These are phyloP conservation scores for Trametes gibbosa DNA, from an alignment of 768 basidiomycete species.

Conservation along the genomic window DNA sequence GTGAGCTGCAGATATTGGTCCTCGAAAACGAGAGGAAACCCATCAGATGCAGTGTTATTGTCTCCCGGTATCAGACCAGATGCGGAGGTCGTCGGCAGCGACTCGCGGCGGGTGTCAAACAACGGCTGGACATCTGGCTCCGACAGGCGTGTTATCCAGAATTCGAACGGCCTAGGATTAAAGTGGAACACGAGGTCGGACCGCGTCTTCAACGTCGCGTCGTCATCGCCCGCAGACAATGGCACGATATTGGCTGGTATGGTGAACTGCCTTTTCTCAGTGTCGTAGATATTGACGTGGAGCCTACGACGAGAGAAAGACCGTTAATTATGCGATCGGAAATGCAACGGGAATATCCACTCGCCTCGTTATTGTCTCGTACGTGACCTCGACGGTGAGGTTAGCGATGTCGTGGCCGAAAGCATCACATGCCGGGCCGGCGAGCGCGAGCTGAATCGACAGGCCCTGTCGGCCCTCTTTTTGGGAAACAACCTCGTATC, in stretches of 20 bases:
- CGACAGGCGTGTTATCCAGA: conserved; percentile 75
- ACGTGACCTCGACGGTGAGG: conserved; percentile 64
- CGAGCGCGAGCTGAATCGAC: conserved; percentile 51
- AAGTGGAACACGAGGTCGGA: conserved; percentile 74
- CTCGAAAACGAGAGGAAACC: conserved; percentile 73
- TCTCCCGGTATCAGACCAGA: conserved; percentile 52
- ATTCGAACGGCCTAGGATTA: conserved; percentile 62
- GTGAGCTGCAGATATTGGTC: conserved; percentile 77
- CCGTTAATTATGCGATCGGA: conserved; percentile 19
- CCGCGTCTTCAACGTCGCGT: conserved; percentile 23
- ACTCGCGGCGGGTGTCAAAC: conserved; percentile 67
- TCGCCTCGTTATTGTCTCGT: conserved; percentile 51
- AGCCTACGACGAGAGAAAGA: conserved; percentile 40
- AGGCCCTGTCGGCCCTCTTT: conserved; percentile 46
- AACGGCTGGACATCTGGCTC: conserved; percentile 52
- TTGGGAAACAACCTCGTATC: conserved; percentile 52
- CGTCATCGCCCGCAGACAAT: conserved; percentile 30
- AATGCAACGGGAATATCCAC: conserved; percentile 24
- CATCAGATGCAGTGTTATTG: conserved; percentile 54
- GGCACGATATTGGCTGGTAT: conserved; percentile 54
- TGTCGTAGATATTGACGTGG: conserved; percentile 68
- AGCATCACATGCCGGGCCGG: conserved; percentile 58
- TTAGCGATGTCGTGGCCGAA: conserved; percentile 59
- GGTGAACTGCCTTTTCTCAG: conserved; percentile 58
- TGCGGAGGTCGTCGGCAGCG: conserved; percentile 59